phyloP scores from a whole-genome alignment of 164 flowering plant genomes.

The Protea cynaroides region DNA sequence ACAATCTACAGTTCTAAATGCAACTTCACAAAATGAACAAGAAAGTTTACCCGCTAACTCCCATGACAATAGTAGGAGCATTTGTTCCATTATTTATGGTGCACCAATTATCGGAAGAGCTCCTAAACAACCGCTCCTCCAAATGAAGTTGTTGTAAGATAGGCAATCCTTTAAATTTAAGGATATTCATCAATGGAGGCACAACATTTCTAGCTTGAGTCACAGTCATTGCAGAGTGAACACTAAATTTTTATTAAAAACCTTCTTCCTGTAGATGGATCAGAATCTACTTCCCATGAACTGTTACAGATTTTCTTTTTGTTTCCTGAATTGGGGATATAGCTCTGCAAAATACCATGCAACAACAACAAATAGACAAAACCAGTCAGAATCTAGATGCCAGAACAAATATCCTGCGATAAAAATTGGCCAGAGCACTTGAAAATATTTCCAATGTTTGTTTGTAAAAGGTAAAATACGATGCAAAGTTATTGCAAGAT shows the following conservation, averaged over 20 bases:
- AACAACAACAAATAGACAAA: not conserved
- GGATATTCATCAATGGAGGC: conserved; percentile 68
- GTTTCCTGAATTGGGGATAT: not conserved
- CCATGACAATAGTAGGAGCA: conserved; percentile 72
- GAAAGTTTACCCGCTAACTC: conserved; percentile 73
- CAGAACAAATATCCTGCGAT: no score
- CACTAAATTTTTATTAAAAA: conserved; percentile 3
- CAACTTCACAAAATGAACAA: not conserved
- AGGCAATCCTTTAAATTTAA: conserved; percentile 54
- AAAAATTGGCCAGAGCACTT: no score
- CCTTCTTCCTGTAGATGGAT: not conserved
- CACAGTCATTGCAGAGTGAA: conserved; percentile 20
- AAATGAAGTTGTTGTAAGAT: conserved; percentile 70
- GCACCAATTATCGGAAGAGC: conserved; percentile 83
- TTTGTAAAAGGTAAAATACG: no score
- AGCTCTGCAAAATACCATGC: not conserved
- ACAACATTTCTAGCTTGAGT: conserved; percentile 25
- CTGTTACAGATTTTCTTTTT: not conserved
- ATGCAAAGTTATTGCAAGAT: no score
- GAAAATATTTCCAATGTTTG: no score
- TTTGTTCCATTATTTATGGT: conserved; percentile 76
- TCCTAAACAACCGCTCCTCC: conserved; percentile 75
- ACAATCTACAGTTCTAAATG: no score
- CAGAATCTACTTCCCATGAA: conserved; percentile 25
- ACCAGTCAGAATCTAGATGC: no score